Conservation (phyloP, 2,329 filamentous ascomycete species). For the Botrytis paeoniae region DNA sequence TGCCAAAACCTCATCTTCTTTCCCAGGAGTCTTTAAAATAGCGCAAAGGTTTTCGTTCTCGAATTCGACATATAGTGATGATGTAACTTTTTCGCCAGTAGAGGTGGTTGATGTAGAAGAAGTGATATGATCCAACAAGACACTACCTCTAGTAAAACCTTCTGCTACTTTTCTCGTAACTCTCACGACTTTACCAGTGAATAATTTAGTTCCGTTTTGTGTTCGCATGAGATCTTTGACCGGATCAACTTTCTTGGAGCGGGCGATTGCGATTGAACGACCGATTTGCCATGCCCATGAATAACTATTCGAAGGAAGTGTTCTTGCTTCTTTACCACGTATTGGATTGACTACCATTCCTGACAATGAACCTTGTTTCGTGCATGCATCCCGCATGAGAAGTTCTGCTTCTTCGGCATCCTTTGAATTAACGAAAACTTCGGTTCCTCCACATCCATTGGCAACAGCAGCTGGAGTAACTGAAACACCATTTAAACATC, state of each 20-base stretch:
- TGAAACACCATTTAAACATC: conserved; percentile 33
- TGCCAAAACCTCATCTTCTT: conserved; percentile 29
- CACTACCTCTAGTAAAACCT: conserved; percentile 35
- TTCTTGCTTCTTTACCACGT: conserved; percentile 32
- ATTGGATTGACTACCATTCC: conserved; percentile 35
- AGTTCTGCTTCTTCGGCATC: conserved; percentile 33
- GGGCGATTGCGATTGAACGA: conserved; percentile 50
- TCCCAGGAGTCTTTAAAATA: conserved; percentile 24
- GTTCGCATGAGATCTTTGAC: conserved; percentile 30
- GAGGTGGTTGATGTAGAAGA: neutral
- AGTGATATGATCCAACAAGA: conserved; percentile 28
- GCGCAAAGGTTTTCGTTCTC: conserved; percentile 37
- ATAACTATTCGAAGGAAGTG: conserved; percentile 34
- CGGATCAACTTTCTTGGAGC: conserved; percentile 32
- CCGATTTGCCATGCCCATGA: conserved; percentile 51
- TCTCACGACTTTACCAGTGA: conserved; percentile 35
- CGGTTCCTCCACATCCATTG: conserved; percentile 26
- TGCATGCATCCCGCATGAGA: conserved; percentile 34
- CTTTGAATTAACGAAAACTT: conserved; percentile 29
- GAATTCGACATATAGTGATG: conserved; percentile 31
- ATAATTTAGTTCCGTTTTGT: conserved; percentile 34
- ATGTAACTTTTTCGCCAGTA: neutral
- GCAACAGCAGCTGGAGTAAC: conserved; percentile 33
- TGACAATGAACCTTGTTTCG: conserved; percentile 30
- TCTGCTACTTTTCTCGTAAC: conserved; percentile 32